Evolutionary conservation across 495 filamentous ascomycete genomes (phyloP), one percentile per base, ranked within the genome.

Genomic region (Talaromyces adpressus): DNA sequence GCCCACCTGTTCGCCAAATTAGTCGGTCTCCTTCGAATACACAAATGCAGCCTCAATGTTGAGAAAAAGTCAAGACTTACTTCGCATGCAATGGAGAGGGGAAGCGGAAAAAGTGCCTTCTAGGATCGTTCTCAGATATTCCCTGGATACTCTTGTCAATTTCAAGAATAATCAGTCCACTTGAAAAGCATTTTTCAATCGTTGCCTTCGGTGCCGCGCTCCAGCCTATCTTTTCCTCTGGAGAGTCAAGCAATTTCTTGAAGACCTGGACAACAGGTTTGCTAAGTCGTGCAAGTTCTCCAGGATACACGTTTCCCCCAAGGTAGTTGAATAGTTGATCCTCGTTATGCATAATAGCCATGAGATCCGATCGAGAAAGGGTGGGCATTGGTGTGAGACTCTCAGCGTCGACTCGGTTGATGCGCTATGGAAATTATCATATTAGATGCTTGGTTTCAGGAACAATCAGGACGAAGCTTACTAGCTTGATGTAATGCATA

Each of bases 51-150:
- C 8, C 18, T 22, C 6, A 53, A 22, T 11, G 11, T 9, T 20
- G 23, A 53, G 18, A 53, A 22, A 22, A 23, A 25, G 23, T 22
- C 8, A 58, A 34, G 29, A 60, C 65, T 63, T 66, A 81, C 79
- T 75, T 77, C 73, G 71, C 78, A 80, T 80, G 23, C 77, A 77
- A 47, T 71, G 72, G 9, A 80, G 62, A 62, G 1, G 59, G 59
- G 27, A 62, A 53, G 6, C 39, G 32, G 25, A 61, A 52, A 8
- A 32, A 20, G 25, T 62, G 8, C 20, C 5, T 16, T n/a, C 32
- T 7, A 12, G 51, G 22, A 22, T 11, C 6, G 18, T 32, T 53
- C 25, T 20, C 14, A 4, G 1, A 3, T 0, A 27, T 27, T 27
- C 3, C 25, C 25, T 25, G 25, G 25, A 25, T 25, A 25, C 25